Base-by-base conservation (phyloP, 179 eudicot species). In the Silene coronaria region DNA sequence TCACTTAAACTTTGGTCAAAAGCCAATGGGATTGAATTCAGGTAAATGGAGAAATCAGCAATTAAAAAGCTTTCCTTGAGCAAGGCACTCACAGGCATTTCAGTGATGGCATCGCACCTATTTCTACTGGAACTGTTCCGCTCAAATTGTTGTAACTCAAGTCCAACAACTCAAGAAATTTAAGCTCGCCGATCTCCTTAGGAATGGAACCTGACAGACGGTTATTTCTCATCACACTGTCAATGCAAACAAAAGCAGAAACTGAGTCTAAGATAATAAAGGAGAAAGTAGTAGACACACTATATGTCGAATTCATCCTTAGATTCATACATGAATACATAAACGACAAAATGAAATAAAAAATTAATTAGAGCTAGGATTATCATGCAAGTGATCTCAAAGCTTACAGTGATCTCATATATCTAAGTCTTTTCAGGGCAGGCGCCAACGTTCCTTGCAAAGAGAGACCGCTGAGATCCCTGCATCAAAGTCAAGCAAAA, bases 161-260 rank as follows among this genome's bases (percentile, higher is more conserved):
- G 42, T 86, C 89, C 79, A 86, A 75, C 51, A 80, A 79, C 73
- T 84, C 81, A 30, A 86, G 79, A 75, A 80, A 64, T 79, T 80
- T 79, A 12, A 86, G 87, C 69, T 84, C 85, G 36, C 80, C 75
- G 42, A 86, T 82, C 73, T 86, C 89, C 73, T 82, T 84, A 6
- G 89, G 89, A 65, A 86, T 84, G 57, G 80, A 72, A 48, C 89
- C 89, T 76, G 85, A 86, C 57, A 86, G 62, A 70, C 67, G 76
- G 74, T 86, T 85, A 79, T 83, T 83, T 76, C 83, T 80, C 67
- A 85, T 80, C 73, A 83, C 59, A 71, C 86, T 85, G 81, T 76
- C 76, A 77, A 81, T 55, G 61, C 59, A 80, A 83, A 81, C 67
- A 82, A 79, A 79, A 57, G 75, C 58, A 75, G 32, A 80, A 72